Evolutionary conservation across 352 stramenopile species (phyloP).

Genomic region (Saprolegnia parasitica): DNA sequence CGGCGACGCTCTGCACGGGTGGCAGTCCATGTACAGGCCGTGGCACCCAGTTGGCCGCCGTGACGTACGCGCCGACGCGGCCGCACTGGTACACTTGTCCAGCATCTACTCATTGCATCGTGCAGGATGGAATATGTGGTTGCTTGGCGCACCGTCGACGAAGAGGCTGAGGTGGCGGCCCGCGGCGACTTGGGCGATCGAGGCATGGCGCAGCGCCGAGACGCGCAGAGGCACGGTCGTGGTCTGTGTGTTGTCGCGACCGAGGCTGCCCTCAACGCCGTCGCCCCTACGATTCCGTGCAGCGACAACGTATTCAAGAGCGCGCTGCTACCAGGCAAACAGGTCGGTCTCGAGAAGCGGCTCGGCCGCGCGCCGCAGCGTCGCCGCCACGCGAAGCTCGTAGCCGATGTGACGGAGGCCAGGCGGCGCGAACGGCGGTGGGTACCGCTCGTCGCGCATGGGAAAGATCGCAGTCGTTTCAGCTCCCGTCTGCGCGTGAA

Average conservation of each 20-base stretch:
- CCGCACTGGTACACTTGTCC: slow-evolving; percentile 48
- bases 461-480: neutral
- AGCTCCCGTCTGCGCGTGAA: neutral
- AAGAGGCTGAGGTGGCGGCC: slow-evolving; percentile 19
- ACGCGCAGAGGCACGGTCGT: neutral
- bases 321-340: slow-evolving; percentile 16
- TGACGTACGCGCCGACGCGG: slow-evolving; percentile 52
- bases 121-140: neutral
- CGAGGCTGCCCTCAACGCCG: slow-evolving; percentile 23
- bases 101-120: slow-evolving; percentile 27
- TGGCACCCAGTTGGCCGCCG: slow-evolving; percentile 35
- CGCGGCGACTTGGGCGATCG: slow-evolving; percentile 15
- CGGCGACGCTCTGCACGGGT: slow-evolving; percentile 42
- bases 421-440: neutral
- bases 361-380: neutral
- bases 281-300: slow-evolving; percentile 17
- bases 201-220: neutral
- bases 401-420: neutral
- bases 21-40: slow-evolving; percentile 5
- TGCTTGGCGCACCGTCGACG: slow-evolving; percentile 6
- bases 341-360: slow-evolving; percentile 1
- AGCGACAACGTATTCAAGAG: slow-evolving; percentile 5
- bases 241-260: slow-evolving; percentile 4
- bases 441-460: neutral
- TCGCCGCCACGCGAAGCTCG: neutral